Base-by-base conservation (phyloP, 768 basidiomycete species). In the Kondoa subrosea region DNA sequence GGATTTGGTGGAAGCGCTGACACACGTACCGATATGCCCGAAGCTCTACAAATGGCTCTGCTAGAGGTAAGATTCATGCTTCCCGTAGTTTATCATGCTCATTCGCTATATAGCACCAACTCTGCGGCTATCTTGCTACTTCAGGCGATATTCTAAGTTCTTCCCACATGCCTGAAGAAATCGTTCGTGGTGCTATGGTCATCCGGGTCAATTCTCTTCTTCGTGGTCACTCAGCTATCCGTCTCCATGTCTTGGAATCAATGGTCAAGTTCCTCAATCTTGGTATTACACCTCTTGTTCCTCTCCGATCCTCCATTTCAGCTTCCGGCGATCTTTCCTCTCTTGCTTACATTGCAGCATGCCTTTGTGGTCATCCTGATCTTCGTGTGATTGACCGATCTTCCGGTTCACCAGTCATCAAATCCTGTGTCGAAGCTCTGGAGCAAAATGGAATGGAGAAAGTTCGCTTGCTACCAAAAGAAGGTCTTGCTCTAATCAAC, bases 151-250 rank as follows among this genome's bases (percentile, higher is more conserved):
- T 21, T 50, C 21, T 50, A 21, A 50, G 12, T 50, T 50, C 40
- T 50, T 8, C 40, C 12, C 40, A 50, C 40, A 50, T 50, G 40
- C 40, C 40, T 50, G 40, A 50, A 68, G 79, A 87, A 1, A 90
- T 90, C 87, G 88, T 90, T 33, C 85, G 89, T 65, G 89, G 86
- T 15, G 88, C 89, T 1, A 89, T 91, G 73, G 78, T 89, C 12
- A 81, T 92, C 72, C 87, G 89, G 71, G 86, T 88, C 81, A 92
- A 91, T 77, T 89, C 88, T 2, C 83, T 92, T 57, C 84, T 89
- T 66, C 85, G 89, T 3, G 89, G 89, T 0, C 90, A 91, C 77
- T 89, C 88, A 26, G 90, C 87, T 34, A 84, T 92, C 15, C 83
- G 89, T 40, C 85, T 85, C 82, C 84, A 85, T 69, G 82, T 91